Conservation (phyloP, 2,329 filamentous ascomycete species). For the Neofusicoccum cordaticola region DNA sequence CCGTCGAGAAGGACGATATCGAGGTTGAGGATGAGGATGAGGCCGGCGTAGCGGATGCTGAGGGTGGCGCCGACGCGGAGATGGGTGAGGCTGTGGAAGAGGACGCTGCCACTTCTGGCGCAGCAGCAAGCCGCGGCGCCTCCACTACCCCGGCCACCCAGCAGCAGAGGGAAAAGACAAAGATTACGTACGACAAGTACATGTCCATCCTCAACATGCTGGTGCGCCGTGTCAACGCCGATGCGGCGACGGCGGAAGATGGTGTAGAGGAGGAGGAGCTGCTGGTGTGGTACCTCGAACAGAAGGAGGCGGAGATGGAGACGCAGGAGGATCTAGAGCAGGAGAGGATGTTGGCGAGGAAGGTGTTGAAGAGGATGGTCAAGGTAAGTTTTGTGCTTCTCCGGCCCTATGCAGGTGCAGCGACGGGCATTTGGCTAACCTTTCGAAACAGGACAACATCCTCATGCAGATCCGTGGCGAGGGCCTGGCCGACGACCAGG, state of each 20-base stretch:
- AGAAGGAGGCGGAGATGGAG: slow-evolving; percentile 78
- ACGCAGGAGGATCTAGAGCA: slow-evolving; percentile 76
- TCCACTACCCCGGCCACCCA: slow-evolving; percentile 32
- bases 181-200: slow-evolving; percentile 95
- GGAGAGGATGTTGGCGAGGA: slow-evolving; percentile 70
- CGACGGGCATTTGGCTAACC: slow-evolving; percentile 21
- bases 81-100: slow-evolving; percentile 33
- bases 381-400: slow-evolving; percentile 62
- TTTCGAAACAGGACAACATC: slow-evolving; percentile 52
- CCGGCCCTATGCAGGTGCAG: neutral
- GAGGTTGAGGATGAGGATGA: slow-evolving; percentile 84
- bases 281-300: slow-evolving; percentile 86
- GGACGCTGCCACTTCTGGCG: slow-evolving; percentile 26
- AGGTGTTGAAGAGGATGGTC: slow-evolving; percentile 93
- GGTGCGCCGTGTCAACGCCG: slow-evolving; percentile 77
- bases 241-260: slow-evolving; percentile 72
- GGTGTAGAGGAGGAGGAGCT: slow-evolving; percentile 82
- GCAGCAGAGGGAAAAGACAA: slow-evolving; percentile 62
- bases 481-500: slow-evolving; percentile 77
- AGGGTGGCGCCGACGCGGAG: slow-evolving; percentile 45
- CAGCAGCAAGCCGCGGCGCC: slow-evolving; percentile 31
- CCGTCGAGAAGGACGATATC: slow-evolving; percentile 95
- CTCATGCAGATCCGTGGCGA: slow-evolving; percentile 69
- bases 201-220: slow-evolving; percentile 84
- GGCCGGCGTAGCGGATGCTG: slow-evolving; percentile 52